phyloP scores from a whole-genome alignment of 208 protist genomes.

The Baffinella frigidus region DNA sequence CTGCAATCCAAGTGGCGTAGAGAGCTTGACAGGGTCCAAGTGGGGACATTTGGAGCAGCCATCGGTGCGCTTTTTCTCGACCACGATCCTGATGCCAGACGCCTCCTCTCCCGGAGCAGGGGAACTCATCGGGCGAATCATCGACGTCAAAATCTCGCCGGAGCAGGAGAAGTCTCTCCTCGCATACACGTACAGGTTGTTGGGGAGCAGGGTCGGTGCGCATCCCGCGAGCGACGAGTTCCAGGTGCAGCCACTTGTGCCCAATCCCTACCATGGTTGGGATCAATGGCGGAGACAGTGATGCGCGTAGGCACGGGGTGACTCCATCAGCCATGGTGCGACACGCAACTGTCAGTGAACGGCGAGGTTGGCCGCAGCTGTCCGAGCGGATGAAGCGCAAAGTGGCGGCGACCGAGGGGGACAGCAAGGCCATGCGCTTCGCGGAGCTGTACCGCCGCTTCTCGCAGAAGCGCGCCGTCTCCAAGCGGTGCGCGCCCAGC shows the following conservation, averaged over 20 bases:
- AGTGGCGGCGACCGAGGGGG: not conserved
- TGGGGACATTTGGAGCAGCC: too few relatives aligned
- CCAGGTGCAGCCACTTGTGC: conserved; percentile 2
- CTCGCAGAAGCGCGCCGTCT: conserved; percentile 1
- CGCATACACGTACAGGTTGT: not conserved
- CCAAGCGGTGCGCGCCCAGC: not conserved
- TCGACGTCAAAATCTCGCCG: not conserved
- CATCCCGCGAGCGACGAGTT: conserved; percentile 13
- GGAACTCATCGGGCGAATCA: not conserved
- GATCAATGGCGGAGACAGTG: not conserved
- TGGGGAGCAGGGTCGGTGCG: conserved; percentile 17
- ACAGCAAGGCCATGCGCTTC: not conserved
- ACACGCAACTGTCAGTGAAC: too few relatives aligned
- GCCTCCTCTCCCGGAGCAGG: too few relatives aligned
- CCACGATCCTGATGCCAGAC: too few relatives aligned
- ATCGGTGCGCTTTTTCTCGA: too few relatives aligned
- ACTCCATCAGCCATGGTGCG: not conserved
- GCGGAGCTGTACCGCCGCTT: conserved; percentile 10
- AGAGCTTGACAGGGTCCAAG: too few relatives aligned
- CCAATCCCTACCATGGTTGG: not conserved
- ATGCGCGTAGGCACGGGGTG: not conserved
- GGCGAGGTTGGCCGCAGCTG: not conserved
- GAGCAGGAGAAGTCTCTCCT: not conserved
- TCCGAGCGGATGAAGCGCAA: conserved; percentile 34
- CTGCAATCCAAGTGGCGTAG: too few relatives aligned